Percentiles rank a stretch among this genome's conserved stretches.
Evolutionary conservation across 768 basidiomycete genomes (phyloP).

Genomic region (Amanita pseudoporphyria): DNA sequence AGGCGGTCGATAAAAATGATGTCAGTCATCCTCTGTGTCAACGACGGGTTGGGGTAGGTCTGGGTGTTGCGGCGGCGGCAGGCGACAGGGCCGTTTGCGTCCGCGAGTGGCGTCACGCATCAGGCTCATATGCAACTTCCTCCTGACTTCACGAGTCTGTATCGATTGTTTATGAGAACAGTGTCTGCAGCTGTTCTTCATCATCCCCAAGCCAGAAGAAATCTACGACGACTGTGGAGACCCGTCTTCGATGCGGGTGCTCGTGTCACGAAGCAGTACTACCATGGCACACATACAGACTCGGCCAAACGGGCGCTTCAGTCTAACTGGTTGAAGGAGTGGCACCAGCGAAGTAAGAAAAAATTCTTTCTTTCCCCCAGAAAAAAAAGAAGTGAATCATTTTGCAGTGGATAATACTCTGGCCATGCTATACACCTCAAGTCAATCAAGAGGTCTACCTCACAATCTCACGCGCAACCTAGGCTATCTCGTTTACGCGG

Average conservation of each 20-base stretch:
- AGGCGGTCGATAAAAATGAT: too few relatives aligned
- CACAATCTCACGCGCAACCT: conserved; percentile 53
- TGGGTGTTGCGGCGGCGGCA: too few relatives aligned
- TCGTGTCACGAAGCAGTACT: conserved; percentile 28
- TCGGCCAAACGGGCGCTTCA: conserved; percentile 20
- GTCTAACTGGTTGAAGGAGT: conserved; percentile 35
- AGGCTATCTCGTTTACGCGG: conserved; percentile 24
- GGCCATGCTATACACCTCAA: conserved; percentile 50
- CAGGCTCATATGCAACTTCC: too few relatives aligned
- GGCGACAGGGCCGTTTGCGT: too few relatives aligned
- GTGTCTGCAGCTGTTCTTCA: conserved; percentile 50
- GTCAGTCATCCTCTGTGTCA: too few relatives aligned
- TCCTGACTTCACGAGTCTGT: conserved; percentile 41
- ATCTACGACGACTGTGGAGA: conserved; percentile 40
- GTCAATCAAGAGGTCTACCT: conserved; percentile 50
- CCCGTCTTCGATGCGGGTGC: conserved; percentile 47
- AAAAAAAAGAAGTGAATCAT: background rate
- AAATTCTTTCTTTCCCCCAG: background rate
- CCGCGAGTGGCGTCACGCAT: too few relatives aligned
- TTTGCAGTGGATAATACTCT: conserved; percentile 59
- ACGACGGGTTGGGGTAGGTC: too few relatives aligned
- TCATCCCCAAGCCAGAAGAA: conserved; percentile 30
- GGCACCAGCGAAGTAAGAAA: conserved; percentile 48
- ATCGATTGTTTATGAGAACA: conserved; percentile 50
- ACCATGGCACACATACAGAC: conserved; percentile 22